Percentiles rank a stretch among this genome's conserved stretches.
These are phyloP conservation scores for Rhododendron henanense DNA, from an alignment of 148 eudicot genomes.

Conservation along the genomic window DNA sequence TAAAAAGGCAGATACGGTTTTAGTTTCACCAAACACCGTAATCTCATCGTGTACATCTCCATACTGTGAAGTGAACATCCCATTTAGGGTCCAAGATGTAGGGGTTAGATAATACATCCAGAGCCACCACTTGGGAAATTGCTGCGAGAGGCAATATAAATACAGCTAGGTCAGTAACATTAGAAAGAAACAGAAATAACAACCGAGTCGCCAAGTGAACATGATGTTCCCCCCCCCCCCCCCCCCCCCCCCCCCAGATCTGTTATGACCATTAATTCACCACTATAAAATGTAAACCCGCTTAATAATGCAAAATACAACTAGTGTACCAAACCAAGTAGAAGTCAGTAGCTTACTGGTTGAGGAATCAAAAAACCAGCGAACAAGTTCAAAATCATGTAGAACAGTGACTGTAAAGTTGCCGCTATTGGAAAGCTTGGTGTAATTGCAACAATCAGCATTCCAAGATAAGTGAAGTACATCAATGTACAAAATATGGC, in stretches of 20 bases:
- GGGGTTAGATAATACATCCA: background rate
- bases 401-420: constrained; percentile 38
- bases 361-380: constrained; percentile 61
- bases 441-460: constrained; percentile 50
- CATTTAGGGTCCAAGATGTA: background rate
- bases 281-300: background rate
- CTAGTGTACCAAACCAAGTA: background rate
- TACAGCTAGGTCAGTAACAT: background rate
- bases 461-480: constrained; percentile 63
- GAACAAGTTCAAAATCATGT: constrained; percentile 53
- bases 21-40: background rate
- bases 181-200: background rate
- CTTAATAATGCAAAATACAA: background rate
- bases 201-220: background rate
- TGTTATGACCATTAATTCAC: background rate
- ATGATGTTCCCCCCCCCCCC: background rate
- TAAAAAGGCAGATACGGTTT: background rate
- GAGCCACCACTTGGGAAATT: background rate
- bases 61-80: background rate
- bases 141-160: background rate
- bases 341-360: constrained; percentile 48
- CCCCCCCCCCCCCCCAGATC: background rate
- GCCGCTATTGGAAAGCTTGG: constrained; percentile 36
- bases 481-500: constrained; percentile 41
- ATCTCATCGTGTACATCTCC: background rate